Evolutionary conservation across 352 stramenopile species (phyloP).

Genomic region (Phytophthora sojae): DNA sequence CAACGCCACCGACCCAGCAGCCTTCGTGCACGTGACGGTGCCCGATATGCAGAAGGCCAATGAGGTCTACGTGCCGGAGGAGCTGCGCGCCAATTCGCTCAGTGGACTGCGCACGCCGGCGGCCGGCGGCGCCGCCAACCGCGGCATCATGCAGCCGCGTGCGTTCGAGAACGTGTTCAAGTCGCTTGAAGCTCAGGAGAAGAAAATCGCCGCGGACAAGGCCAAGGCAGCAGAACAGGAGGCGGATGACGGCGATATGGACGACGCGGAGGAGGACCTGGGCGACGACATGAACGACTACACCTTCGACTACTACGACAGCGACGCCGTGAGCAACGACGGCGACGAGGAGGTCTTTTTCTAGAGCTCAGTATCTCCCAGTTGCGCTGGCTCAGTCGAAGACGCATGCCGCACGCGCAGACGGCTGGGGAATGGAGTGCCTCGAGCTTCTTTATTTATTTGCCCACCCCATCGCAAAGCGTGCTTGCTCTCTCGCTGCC

Average conservation of each 20-base stretch:
- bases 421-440: conserved; percentile 31
- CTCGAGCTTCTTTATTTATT: conserved; percentile 43
- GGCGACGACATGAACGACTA: conserved; percentile 86
- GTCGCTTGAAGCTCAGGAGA: conserved; percentile 72
- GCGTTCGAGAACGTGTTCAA: conserved; percentile 80
- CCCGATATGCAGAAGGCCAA: conserved; percentile 61
- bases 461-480: conserved; percentile 34
- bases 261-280: conserved; percentile 75
- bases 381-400: conserved; percentile 12
- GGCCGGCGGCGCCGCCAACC: conserved; percentile 18
- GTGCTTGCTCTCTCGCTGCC: conserved; percentile 19
- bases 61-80: conserved; percentile 71
- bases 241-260: conserved; percentile 58
- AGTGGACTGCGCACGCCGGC: conserved; percentile 43
- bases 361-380: conserved; percentile 25
- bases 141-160: conserved; percentile 68
- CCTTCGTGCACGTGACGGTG: conserved; percentile 74
- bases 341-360: conserved; percentile 84
- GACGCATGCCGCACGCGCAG: conserved; percentile 29
- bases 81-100: conserved; percentile 66
- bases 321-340: conserved; percentile 70
- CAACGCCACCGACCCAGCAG: conserved; percentile 38
- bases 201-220: conserved; percentile 56
- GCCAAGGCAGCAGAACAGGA: conserved; percentile 53
- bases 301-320: conserved; percentile 86